Evolutionary conservation across 345 rosid genomes (phyloP), one percentile per base, ranked within the genome.

Genomic region (Punica granatum): DNA sequence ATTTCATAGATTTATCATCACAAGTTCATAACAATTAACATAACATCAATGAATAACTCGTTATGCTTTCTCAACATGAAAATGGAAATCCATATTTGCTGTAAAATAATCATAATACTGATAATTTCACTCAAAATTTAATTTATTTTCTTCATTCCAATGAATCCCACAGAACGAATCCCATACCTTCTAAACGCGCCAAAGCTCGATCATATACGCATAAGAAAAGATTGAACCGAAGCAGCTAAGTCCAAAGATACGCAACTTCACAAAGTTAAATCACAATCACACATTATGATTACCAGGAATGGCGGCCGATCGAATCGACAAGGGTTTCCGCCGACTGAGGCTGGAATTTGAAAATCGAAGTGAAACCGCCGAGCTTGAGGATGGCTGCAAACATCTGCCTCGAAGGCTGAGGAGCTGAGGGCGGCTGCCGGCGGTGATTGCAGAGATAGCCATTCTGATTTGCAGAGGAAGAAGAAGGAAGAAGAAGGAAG

Each of bases 231-330:
- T 35, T 23, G 6, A 62, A 62, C 0, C 14, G 4, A 25, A 30
- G 39, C 56, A 18, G 25, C 23, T 43, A 25, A n/a, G 25, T 43
- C 32, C n/a, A 51, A n/a, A n/a, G 58, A 51, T 18, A n/a, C 28
- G 28, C 23, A 23, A 46, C 16, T 46, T 46, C 51, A 46, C 1
- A 46, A 16, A 46, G 51, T 28, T 41, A 64, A 23, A 21, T 10
- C 19, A 44, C 23, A 28, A 2, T 9, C 1, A 28, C 23, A 26
- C 11, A 21, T 37, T 23, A 63, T 35, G 41, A 61, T 63, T 71
- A 88, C 94, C 92, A 64, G 90, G 79, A 72, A 64, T 68, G 0
- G 90, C 77, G n/a, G 77, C 32, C 58, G 93, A 80, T 70, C 89
- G 93, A 67, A 92, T 76, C 43, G 62, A 72, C 70, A 86, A 68